Base-by-base conservation (phyloP, 805 yeast species). In the Ogataea ganodermae region DNA sequence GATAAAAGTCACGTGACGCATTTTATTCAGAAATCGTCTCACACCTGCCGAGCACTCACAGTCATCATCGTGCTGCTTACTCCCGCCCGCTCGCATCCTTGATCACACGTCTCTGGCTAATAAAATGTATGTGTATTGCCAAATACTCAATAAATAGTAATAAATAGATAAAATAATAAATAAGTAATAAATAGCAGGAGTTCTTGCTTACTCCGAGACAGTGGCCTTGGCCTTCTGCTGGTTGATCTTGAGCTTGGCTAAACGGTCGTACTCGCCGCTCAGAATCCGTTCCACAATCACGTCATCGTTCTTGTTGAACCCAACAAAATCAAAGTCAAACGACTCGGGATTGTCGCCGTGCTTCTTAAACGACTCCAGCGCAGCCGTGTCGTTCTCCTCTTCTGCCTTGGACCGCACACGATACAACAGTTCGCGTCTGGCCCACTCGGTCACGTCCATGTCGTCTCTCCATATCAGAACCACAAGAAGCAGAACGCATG, bases 261-360 rank as follows among this genome's bases (percentile, higher is more conserved):
- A 71, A 60, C 74, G 81, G 69, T 88, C 96, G 69, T 89, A 88
- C 64, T 89, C 94, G 50, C 96, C 96, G 49, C 83, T 79, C 61
- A 88, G 75, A 56, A 88, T 86, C 65, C 94, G 78, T 57, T 89
- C 92, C 55, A 89, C 83, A 51, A 88, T 84, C 60, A 86, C 73
- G 55, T 82, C 86, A 67, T 88, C 96, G 65, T 88, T 79, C 63
- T 78, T 80, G 62, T 75, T 76, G 53, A 79, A 73, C 62, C 82
- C 87, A 52, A 76, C 80, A 43, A 67, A 63, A 43, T 80, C 73
- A 60, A 79, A 78, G 50, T 77, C 71, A 35, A 53, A 58, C 43
- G 80, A 73, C 31, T 70, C 67, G 14, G 74, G 66, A 44, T 68
- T 67, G 28, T 55, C 67, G 31, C 71, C 71, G 27, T 58, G 66